Evolutionary conservation across 306 rosid species (phyloP).

Genomic region (Vigna radiata): DNA sequence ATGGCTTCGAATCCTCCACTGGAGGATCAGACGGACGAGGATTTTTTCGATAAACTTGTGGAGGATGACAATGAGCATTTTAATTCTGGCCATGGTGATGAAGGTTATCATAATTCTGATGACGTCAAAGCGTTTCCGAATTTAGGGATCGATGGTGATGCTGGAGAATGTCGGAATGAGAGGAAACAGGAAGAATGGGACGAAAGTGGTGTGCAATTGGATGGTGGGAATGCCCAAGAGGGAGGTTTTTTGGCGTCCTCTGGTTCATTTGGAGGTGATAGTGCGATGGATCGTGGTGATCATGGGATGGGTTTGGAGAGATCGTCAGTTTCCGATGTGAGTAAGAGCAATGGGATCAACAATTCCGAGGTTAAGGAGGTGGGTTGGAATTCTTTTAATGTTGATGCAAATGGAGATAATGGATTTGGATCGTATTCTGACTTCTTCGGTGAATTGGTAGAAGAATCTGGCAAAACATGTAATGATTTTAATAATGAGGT

Average conservation of each 20-base stretch:
- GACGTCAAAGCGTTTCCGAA: slow-evolving; percentile 62
- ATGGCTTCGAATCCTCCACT: slow-evolving; percentile 95
- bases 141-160: slow-evolving; percentile 53
- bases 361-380: slow-evolving; percentile 70
- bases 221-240: slow-evolving; percentile 37
- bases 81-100: slow-evolving; percentile 38
- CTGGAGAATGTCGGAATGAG: slow-evolving; percentile 40
- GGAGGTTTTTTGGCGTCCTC: slow-evolving; percentile 36
- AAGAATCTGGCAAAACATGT: slow-evolving; percentile 45
- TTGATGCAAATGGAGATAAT: slow-evolving; percentile 61
- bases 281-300: slow-evolving; percentile 32
- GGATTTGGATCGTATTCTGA: slow-evolving; percentile 79
- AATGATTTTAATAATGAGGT: slow-evolving; percentile 43
- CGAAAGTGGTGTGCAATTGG: slow-evolving; percentile 35
- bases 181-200: slow-evolving; percentile 17
- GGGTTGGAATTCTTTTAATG: slow-evolving; percentile 78
- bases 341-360: slow-evolving; percentile 41
- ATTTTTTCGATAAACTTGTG: slow-evolving; percentile 88
- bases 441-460: slow-evolving; percentile 70
- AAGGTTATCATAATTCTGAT: slow-evolving; percentile 59
- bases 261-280: slow-evolving; percentile 47
- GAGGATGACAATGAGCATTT: slow-evolving; percentile 67
- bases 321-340: slow-evolving; percentile 9
- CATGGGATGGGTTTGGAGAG: slow-evolving; percentile 47
- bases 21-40: slow-evolving; percentile 97